A percentile compares a stretch with the other conserved stretches of the same genome.
Evolutionary conservation across 495 filamentous ascomycete genomes (phyloP).

Genomic region (Xylaria telfairii): DNA sequence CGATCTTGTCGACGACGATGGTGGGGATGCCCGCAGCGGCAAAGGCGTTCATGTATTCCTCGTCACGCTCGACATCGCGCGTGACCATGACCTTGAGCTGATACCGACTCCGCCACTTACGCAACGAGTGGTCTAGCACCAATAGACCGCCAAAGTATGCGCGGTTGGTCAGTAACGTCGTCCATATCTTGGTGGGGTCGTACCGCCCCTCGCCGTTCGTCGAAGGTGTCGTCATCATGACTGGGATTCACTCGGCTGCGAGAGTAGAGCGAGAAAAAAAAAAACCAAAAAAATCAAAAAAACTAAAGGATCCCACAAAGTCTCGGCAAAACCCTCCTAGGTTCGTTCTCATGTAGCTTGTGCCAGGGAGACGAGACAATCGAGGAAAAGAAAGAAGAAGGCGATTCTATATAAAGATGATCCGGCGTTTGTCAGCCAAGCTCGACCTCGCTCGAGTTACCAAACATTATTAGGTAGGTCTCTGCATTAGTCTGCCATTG

Average conservation of each 20-base stretch:
- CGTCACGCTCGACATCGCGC: slow-evolving; percentile 45
- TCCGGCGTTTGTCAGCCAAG: slow-evolving; percentile 1
- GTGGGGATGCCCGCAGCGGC: slow-evolving; percentile 47
- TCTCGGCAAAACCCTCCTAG: neutral
- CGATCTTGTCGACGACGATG: slow-evolving; percentile 48
- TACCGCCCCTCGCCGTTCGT: slow-evolving; percentile 29
- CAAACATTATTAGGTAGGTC: slow-evolving; percentile 7
- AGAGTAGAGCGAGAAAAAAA: too few relatives aligned
- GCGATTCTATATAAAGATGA: neutral
- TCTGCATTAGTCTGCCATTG: neutral
- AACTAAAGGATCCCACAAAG: neutral
- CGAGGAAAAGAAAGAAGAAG: neutral
- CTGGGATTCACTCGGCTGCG: neutral
- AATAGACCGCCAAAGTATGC: slow-evolving; percentile 47
- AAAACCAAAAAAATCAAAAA: too few relatives aligned
- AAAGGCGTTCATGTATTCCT: slow-evolving; percentile 49
- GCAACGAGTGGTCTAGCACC: slow-evolving; percentile 47
- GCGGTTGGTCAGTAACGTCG: slow-evolving; percentile 47
- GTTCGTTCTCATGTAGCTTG: neutral
- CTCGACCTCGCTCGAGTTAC: neutral
- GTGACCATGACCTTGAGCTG: slow-evolving; percentile 51
- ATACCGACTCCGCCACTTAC: slow-evolving; percentile 42
- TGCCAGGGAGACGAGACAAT: neutral
- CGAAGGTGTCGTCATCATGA: slow-evolving; percentile 22
- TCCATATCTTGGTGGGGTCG: slow-evolving; percentile 49